Conservation (phyloP, 106 monocot genomes). For the Xerophyta viscosa region DNA sequence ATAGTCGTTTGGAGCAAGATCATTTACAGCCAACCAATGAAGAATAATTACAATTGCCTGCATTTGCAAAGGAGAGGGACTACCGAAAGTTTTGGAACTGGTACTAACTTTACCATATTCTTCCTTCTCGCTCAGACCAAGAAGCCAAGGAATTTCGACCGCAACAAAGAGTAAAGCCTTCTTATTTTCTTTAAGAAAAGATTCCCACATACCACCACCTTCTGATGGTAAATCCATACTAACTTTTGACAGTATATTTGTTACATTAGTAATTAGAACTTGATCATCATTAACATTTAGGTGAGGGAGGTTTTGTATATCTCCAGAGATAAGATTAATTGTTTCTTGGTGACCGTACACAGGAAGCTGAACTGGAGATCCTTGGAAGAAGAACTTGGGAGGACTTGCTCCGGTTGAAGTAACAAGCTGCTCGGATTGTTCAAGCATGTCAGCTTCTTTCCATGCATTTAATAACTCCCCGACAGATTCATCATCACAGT, state of each 20-base stretch:
- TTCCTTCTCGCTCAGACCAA: slow-evolving; percentile 46
- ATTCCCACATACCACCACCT: slow-evolving; percentile 27
- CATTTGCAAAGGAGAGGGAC: slow-evolving; percentile 40
- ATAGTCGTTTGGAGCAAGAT: slow-evolving; percentile 71
- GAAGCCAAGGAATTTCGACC: slow-evolving; percentile 76
- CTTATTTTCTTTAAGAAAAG: slow-evolving; percentile 49
- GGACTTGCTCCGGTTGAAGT: slow-evolving; percentile 33
- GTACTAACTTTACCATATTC: slow-evolving; percentile 32
- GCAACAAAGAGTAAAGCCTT: slow-evolving; percentile 52
- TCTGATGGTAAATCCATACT: slow-evolving; percentile 29
- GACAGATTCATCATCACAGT: slow-evolving; percentile 90
- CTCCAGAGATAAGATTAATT: slow-evolving; percentile 13
- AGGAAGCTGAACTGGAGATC: slow-evolving; percentile 37
- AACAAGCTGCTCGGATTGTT: slow-evolving; percentile 54
- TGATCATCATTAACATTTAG: slow-evolving; percentile 16
- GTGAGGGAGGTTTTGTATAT: background rate
- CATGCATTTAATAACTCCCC: slow-evolving; percentile 83
- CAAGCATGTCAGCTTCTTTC: slow-evolving; percentile 69
- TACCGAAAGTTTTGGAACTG: slow-evolving; percentile 13
- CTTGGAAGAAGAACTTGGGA: slow-evolving; percentile 37
- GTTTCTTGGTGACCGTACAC: slow-evolving; percentile 23
- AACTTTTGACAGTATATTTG: slow-evolving; percentile 39
- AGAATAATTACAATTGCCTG: slow-evolving; percentile 53
- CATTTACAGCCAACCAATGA: slow-evolving; percentile 62
- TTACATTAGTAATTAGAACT: slow-evolving; percentile 19